Evolutionary conservation across 2,329 filamentous ascomycete genomes (phyloP), one percentile per base, ranked within the genome.

Genomic region (Cadophora gregata): DNA sequence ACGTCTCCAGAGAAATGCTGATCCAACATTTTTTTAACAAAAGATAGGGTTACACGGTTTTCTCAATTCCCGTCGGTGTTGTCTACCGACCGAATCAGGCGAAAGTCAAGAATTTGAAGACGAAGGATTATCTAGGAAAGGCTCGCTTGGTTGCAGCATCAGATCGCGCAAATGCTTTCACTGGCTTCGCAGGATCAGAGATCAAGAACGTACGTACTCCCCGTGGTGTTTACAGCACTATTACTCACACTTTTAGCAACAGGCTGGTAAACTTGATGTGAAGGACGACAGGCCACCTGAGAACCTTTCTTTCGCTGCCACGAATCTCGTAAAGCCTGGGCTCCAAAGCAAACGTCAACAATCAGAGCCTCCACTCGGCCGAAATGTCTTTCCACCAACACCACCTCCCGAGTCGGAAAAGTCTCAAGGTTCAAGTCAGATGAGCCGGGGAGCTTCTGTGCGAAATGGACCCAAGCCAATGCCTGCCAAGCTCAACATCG

Each of bases 71-170:
- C 0, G 94, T 98, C 14, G 96, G 96, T 27, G 92, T 97, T 36
- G 87, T 99, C 19, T 99, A 98, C 80, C 86, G 96, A 66, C 96
- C 96, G 25, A 98, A 97, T 77, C 94, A 97, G 75, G 94, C 96
- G 70, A 99, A 99, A 80, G 96, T 99, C 72, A 96, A 96, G 80
- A 99, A 99, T 76, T 83, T 99, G 75, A 97, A 97, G 83, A 93
- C 93, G 25, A 98, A 98, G 78, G 94, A 99, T 77, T 99, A 99
- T 75, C 88, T 99, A 3, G 96, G 96, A 68, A 97, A 97, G 80
- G 93, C 96, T n/a, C 88, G 93, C 67, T 84, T 99, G 38, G 92
- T 99, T 9, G 96, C 96, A 27, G 92, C 94, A 29, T 92, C 93
- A 1, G 93, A 97, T 75, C 86, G 90, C 64, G 82, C 86, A 70